Percentiles rank a stretch among this genome's conserved stretches.
Evolutionary conservation across 495 filamentous ascomycete genomes (phyloP).

Genomic region (Neurospora discreta): DNA sequence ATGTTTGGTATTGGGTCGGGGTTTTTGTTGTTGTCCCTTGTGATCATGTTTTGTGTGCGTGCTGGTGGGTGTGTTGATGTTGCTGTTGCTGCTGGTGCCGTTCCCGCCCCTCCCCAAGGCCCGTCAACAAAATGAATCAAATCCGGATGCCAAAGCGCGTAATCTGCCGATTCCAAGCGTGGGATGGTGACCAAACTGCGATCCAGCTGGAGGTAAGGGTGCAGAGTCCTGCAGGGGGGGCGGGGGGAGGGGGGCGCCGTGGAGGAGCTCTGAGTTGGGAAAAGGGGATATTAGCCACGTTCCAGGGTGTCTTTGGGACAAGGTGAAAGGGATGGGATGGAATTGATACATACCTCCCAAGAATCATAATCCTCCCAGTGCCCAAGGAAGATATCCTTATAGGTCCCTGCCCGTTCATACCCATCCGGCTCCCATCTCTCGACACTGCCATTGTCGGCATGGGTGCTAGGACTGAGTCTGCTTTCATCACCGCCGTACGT

Average conservation of each 20-base stretch:
- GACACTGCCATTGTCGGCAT: slow-evolving; percentile 65
- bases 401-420: slow-evolving; percentile 58
- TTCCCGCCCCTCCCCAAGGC: slow-evolving; percentile 9
- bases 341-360: slow-evolving; percentile 43
- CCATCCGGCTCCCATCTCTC: slow-evolving; percentile 84
- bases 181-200: slow-evolving; percentile 66
- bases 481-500: background rate
- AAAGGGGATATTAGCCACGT: background rate
- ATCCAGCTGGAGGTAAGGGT: slow-evolving; percentile 64
- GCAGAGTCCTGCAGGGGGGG: too few relatives aligned
- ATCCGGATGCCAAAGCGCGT: slow-evolving; percentile 83
- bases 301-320: background rate
- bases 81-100: slow-evolving; percentile 1
- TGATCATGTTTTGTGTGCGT: background rate
- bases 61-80: too few relatives aligned
- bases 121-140: slow-evolving; percentile 21
- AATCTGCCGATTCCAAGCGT: slow-evolving; percentile 66
- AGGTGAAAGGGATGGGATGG: background rate
- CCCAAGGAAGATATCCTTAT: slow-evolving; percentile 58
- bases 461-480: slow-evolving; percentile 30
- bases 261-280: slow-evolving; percentile 42
- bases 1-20: background rate
- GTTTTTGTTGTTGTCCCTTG: background rate
- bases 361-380: slow-evolving; percentile 76
- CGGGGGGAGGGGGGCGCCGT: too few relatives aligned